Evolutionary conservation across 768 basidiomycete genomes (phyloP).

Genomic region (Russula griseocarnosa): DNA sequence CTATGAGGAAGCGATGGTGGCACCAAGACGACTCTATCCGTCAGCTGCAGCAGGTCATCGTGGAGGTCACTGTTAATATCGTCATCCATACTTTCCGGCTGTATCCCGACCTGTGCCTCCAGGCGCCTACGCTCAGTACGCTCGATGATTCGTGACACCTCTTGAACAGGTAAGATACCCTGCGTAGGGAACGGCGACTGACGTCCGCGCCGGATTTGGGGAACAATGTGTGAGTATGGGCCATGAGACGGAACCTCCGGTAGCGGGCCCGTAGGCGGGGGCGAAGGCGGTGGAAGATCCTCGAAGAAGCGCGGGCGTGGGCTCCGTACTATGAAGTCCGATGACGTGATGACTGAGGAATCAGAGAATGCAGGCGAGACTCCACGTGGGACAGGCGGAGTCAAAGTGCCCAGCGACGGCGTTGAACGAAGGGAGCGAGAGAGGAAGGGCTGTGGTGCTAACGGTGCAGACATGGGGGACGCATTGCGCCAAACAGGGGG

Average conservation of each 20-base stretch:
- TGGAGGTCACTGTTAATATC: neutral
- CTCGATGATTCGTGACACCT: constrained; percentile 28
- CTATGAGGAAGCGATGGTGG: neutral
- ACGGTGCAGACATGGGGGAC: neutral
- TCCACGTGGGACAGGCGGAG: constrained; percentile 1
- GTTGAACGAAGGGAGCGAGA: neutral
- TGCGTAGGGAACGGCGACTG: constrained; percentile 50
- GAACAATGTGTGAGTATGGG: constrained; percentile 22
- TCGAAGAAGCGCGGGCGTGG: constrained; percentile 21
- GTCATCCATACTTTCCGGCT: neutral
- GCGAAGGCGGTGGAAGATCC: constrained; percentile 29
- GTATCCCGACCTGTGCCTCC: neutral
- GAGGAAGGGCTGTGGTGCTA: constrained; percentile 9
- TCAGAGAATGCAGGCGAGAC: constrained; percentile 20
- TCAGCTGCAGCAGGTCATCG: neutral
- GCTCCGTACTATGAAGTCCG: constrained; percentile 26
- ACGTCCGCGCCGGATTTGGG: constrained; percentile 40
- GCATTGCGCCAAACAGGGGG: neutral
- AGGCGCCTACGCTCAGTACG: constrained; percentile 18
- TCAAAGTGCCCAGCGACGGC: constrained; percentile 12
- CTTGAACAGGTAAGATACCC: constrained; percentile 37
- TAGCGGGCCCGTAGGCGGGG: constrained; percentile 26
- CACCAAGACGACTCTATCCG: neutral
- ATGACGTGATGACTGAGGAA: constrained; percentile 21
- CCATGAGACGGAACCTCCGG: constrained; percentile 17